These are phyloP conservation scores for Daldinia eschscholtzii DNA, from an alignment of 2,329 filamentous ascomycete species.

Conservation along the genomic window DNA sequence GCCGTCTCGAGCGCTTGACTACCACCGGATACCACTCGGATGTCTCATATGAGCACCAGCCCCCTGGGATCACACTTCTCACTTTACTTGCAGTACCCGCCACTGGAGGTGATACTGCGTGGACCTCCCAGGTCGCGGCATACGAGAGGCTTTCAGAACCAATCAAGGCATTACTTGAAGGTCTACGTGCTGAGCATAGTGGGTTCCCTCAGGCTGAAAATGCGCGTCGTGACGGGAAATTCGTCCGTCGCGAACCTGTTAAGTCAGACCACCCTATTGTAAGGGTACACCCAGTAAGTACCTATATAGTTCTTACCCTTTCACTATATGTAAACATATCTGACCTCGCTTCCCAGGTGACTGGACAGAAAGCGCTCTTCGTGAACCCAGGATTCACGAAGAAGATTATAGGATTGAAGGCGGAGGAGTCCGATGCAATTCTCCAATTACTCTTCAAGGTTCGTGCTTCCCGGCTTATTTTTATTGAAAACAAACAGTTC, in stretches of 20 bases:
- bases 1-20: constrained; percentile 53
- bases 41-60: constrained; percentile 59
- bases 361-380: constrained; percentile 76
- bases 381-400: constrained; percentile 70
- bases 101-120: constrained; percentile 57
- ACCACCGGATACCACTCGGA: constrained; percentile 58
- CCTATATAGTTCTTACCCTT: too few species aligned
- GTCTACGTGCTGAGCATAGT: constrained; percentile 56
- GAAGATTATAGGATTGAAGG: constrained; percentile 72
- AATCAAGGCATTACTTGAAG: constrained; percentile 55
- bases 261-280: constrained; percentile 75
- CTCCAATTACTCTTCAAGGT: constrained; percentile 76
- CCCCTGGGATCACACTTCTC: constrained; percentile 58
- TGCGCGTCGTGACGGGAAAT: constrained; percentile 52
- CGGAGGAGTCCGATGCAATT: constrained; percentile 74
- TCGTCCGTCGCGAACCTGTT: constrained; percentile 72
- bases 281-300: constrained; percentile 70
- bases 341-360: constrained; percentile 54
- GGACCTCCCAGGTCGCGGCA: constrained; percentile 55
- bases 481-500: too few species aligned
- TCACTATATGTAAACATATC: background rate
- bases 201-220: constrained; percentile 56
- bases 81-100: constrained; percentile 55
- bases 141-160: constrained; percentile 56
- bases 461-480: constrained; percentile 1